phyloP scores from a whole-genome alignment of 768 basidiomycete genomes.

The Suillus clintonianus region DNA sequence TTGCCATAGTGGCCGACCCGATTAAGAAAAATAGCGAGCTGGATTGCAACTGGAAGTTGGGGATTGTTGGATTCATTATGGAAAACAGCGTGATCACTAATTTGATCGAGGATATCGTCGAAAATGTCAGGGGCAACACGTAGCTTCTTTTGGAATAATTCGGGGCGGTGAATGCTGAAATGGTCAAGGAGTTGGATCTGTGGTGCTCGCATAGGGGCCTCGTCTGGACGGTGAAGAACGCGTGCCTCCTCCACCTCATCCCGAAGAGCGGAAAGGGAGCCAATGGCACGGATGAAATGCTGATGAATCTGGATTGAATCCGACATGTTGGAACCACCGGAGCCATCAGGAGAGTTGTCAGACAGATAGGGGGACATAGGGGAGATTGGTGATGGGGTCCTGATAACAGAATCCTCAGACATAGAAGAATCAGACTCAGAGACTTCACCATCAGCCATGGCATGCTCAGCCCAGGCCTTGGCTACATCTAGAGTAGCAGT shows the following conservation, averaged over 20 bases:
- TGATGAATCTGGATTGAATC: too few species aligned
- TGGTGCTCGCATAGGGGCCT: not conserved
- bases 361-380: not conserved
- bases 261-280: not conserved
- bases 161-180: constrained; percentile 9
- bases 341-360: not conserved
- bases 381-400: not conserved
- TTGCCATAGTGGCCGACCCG: not conserved
- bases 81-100: not conserved
- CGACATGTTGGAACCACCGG: not conserved
- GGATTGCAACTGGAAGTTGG: not conserved
- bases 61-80: not conserved
- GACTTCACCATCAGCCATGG: too few species aligned
- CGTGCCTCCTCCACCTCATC: constrained; percentile 1
- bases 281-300: not conserved
- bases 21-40: not conserved
- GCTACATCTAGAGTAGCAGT: too few species aligned
- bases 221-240: not conserved
- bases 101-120: constrained; percentile 14
- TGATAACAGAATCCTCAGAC: not conserved
- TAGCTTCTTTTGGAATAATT: constrained; percentile 28
- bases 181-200: constrained; percentile 7
- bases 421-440: too few species aligned
- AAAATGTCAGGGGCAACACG: constrained; percentile 27
- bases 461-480: too few species aligned